Percentiles rank a stretch among this genome's conserved stretches.
These are phyloP conservation scores for Linum usitatissimum DNA, from an alignment of 345 rosid genomes.

Conservation along the genomic window DNA sequence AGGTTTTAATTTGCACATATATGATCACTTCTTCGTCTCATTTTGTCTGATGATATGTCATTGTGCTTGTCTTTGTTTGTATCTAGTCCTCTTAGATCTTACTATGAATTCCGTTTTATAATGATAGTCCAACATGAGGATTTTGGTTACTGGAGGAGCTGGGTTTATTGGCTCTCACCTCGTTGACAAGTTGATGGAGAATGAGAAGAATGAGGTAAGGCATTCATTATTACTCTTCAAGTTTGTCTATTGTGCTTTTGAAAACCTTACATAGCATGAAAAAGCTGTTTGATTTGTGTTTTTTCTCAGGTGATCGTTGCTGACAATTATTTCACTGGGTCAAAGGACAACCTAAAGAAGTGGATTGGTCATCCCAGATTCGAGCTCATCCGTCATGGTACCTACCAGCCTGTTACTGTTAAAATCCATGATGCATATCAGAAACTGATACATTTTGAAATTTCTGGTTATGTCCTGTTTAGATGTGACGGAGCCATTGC, in stretches of 20 bases:
- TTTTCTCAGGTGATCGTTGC: conserved; percentile 62
- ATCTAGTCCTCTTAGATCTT: too few species aligned
- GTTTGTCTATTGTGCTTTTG: neutral
- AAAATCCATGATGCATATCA: neutral
- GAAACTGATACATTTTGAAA: too few species aligned
- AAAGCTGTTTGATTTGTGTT: neutral
- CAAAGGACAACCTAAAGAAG: conserved; percentile 71
- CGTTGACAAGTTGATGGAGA: conserved; percentile 85
- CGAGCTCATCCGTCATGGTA: conserved; percentile 95
- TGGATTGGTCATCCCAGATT: conserved; percentile 97
- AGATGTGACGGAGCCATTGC: conserved; percentile 81
- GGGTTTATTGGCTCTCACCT: conserved; percentile 95
- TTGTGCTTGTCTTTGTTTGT: too few species aligned
- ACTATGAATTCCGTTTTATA: too few species aligned
- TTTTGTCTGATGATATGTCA: too few species aligned
- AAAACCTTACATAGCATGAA: neutral
- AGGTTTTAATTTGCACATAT: conserved; percentile 24
- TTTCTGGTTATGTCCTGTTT: too few species aligned
- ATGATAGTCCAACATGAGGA: conserved; percentile 85
- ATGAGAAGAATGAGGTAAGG: conserved; percentile 83
- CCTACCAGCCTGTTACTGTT: neutral
- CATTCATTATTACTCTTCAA: neutral
- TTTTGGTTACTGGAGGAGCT: conserved; percentile 92
- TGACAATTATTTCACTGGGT: conserved; percentile 90
- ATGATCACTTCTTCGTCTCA: neutral